These are phyloP conservation scores for Xylaria polymorpha DNA, from an alignment of 2,329 filamentous ascomycete species.

Conservation along the genomic window DNA sequence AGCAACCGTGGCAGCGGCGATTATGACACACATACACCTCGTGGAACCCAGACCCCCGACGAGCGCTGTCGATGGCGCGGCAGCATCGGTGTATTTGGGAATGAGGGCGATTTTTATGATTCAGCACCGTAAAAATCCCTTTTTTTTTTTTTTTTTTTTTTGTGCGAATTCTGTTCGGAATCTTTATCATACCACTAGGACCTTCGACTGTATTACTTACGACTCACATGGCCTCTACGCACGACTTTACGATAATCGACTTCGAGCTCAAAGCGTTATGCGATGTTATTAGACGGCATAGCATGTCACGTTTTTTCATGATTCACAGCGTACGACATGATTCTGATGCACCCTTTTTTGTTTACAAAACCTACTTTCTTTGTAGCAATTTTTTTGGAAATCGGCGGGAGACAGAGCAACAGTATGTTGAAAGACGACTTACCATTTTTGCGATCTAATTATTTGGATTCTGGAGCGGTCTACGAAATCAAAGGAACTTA, in stretches of 20 bases:
- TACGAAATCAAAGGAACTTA: constrained; percentile 11
- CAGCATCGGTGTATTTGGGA: constrained; percentile 65
- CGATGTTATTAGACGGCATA: constrained; percentile 31
- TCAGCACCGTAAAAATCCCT: neutral
- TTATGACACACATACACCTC: constrained; percentile 55
- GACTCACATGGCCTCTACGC: constrained; percentile 21
- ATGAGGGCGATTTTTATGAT: constrained; percentile 67
- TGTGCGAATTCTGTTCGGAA: neutral
- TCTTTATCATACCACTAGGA: neutral
- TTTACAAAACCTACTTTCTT: constrained; percentile 1
- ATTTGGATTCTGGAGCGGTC: constrained; percentile 20
- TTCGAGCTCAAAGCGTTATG: constrained; percentile 21
- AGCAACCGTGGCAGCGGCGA: constrained; percentile 63
- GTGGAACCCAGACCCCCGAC: constrained; percentile 52
- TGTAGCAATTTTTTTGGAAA: constrained; percentile 4
- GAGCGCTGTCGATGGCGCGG: constrained; percentile 68
- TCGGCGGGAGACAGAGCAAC: constrained; percentile 11
- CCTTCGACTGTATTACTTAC: constrained; percentile 35
- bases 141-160: neutral
- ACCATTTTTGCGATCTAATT: constrained; percentile 18
- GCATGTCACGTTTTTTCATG: constrained; percentile 28
- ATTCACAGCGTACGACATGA: constrained; percentile 34
- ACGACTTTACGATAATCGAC: constrained; percentile 38
- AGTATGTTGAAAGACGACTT: constrained; percentile 20
- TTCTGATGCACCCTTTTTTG: constrained; percentile 11